Base-by-base conservation (phyloP, 768 basidiomycete genomes). In the Rhizopogon salebrosus region DNA sequence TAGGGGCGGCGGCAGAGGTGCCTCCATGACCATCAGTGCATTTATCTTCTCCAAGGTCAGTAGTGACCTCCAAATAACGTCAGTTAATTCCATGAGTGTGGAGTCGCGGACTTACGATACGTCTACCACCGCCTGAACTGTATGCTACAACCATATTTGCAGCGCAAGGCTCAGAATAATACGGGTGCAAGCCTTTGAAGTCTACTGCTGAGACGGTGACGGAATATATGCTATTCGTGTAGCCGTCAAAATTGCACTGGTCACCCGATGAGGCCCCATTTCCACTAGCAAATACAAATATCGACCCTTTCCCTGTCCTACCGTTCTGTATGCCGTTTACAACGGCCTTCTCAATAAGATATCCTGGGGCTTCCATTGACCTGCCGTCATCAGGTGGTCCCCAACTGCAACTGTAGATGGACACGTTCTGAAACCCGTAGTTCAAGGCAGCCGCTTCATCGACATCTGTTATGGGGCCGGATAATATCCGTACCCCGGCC, bases 201-300 rank as follows among this genome's bases (percentile, higher is more conserved):
- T 98, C 97, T 54, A 98, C 78, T 0, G 97, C 92, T n/a, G 93
- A 86, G 26, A 99, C 92, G 0, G 97, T 99, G 39, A 99, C 84
- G 6, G 90, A 92, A 70, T 92, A 98, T 54, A 98, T 95, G 62
- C 89, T 92, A 66, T 99, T 99, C 11, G 97, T 99, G 68, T 99
- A 99, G 6, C 97, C 97, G 60, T 98, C 95, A 64, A 99, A 98
- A 67, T 99, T 99, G 75, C 97, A 99, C 68, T 98, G 95, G 64
- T 99, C 97, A 16, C 89, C 92, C 51, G 80, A 78, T 7, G 79
- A 80, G 27, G 92, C 97, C 7, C 97, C 97, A 64, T 99, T 99
- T 0, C 97, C 97, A 50, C 92, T 94, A 4, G 97, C 97, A 63
- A 98, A 99, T 24, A 99, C 97, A 59, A 89, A 98, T 55, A 99